Percentiles rank a stretch among this genome's conserved stretches.
Conservation (phyloP, 2,329 filamentous ascomycete species). For the Diaporthe sp. region DNA sequence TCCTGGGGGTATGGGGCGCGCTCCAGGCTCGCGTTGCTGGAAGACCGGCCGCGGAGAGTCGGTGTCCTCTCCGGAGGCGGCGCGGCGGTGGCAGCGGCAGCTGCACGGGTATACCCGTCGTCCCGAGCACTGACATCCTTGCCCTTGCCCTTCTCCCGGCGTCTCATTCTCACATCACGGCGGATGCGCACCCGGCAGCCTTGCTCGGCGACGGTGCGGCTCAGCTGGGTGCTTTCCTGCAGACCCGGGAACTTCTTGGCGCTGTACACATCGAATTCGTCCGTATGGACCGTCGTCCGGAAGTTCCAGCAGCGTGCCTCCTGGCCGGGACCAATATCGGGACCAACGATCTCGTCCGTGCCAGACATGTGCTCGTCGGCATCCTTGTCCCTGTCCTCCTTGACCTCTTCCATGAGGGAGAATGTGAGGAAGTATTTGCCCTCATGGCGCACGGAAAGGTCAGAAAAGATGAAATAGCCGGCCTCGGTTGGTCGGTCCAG, state of each 20-base stretch:
- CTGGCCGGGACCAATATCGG: constrained; percentile 37
- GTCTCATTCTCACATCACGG: constrained; percentile 69
- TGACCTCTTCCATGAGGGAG: constrained; percentile 92
- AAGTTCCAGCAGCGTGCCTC: constrained; percentile 31
- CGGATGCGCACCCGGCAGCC: constrained; percentile 96
- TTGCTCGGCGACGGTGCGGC: constrained; percentile 93
- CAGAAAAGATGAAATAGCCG: constrained; percentile 98
- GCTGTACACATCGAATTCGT: constrained; percentile 88
- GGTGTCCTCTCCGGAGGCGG: constrained; percentile 43
- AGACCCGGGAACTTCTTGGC: constrained; percentile 99
- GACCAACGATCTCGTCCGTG: constrained; percentile 46
- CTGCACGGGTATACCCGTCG: constrained; percentile 42
- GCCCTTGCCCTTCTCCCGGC: constrained; percentile 60
- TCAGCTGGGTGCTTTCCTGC: constrained; percentile 87
- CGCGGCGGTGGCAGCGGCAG: neutral
- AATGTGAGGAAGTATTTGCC: constrained; percentile 93
- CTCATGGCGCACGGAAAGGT: constrained; percentile 95
- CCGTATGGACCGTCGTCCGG: constrained; percentile 67
- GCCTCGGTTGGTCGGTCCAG: constrained; percentile 83
- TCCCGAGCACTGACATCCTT: constrained; percentile 43
- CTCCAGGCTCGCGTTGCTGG: constrained; percentile 45
- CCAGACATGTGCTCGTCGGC: constrained; percentile 49
- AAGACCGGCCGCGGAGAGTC: constrained; percentile 46
- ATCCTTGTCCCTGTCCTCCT: constrained; percentile 84
- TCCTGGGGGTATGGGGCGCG: constrained; percentile 44